These are phyloP conservation scores for Didymella arachidicola DNA, from an alignment of 2,329 filamentous ascomycete species.

Conservation along the genomic window DNA sequence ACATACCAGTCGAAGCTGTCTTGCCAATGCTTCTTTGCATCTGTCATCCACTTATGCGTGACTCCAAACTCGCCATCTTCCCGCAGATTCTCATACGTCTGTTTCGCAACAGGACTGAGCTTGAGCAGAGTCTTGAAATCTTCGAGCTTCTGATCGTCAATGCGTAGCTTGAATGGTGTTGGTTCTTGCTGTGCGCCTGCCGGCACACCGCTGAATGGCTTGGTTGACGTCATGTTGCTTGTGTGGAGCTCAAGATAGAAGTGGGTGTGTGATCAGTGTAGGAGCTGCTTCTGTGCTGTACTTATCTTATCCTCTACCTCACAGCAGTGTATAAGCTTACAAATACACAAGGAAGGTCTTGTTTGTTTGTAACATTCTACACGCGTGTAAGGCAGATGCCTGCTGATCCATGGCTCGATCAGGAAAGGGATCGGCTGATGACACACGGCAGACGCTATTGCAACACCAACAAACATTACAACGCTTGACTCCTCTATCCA, in stretches of 20 bases:
- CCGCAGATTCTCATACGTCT: slow-evolving; percentile 41
- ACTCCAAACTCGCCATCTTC: slow-evolving; percentile 44
- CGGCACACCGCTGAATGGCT: slow-evolving; percentile 28
- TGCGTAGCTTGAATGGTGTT: slow-evolving; percentile 36
- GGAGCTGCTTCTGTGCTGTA: background rate
- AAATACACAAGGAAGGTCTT: slow-evolving; percentile 2
- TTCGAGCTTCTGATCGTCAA: slow-evolving; percentile 39
- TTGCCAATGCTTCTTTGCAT: slow-evolving; percentile 42
- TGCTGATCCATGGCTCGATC: background rate
- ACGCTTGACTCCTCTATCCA: background rate
- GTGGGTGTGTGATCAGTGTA: background rate
- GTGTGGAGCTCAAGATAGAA: background rate
- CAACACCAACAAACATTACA: background rate
- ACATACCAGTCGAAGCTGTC: slow-evolving; percentile 48
- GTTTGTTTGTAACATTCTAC: slow-evolving; percentile 2
- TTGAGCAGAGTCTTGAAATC: slow-evolving; percentile 42
- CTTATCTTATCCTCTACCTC: background rate
- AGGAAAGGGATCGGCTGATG: slow-evolving; percentile 13
- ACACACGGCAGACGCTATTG: background rate
- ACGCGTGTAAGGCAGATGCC: slow-evolving; percentile 16
- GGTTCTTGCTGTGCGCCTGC: slow-evolving; percentile 26
- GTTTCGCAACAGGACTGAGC: slow-evolving; percentile 42
- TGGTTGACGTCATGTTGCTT: slow-evolving; percentile 26
- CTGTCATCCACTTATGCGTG: slow-evolving; percentile 40
- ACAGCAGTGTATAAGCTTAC: slow-evolving; percentile 2